Evolutionary conservation across 139 green algal genomes (phyloP), one percentile per base, ranked within the genome.

Genomic region (Asterochloris erici): DNA sequence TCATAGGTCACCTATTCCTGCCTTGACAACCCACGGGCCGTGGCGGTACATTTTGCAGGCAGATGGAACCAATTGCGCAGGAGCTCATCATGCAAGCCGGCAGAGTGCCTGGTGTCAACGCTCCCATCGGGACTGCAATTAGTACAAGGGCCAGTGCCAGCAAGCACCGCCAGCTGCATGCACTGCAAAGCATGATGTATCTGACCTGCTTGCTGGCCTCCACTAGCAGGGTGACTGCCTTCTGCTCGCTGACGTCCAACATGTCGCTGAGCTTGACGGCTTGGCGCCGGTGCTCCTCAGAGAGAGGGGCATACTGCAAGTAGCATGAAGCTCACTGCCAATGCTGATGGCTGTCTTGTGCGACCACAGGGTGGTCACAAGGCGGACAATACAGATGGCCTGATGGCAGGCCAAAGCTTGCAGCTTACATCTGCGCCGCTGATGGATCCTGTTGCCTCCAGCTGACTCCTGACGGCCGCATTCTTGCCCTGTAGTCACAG

Each of bases 131-230:
- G 66, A 26, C 66, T 71, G 19, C 66, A 24, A 11, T 16, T 1
- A 68, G 11, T 47, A 0, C 66, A 47, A 13, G 15, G 21, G 9
- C 14, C 15, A 17, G 0, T n/a, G 14, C 70, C 17, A 24, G 17
- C 66, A 71, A 26, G 66, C 66, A 21, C 21, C 17, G 10, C 1
- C 17, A 71, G 66, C 15, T 54, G 70, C 70, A 76, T 76, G 24
- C 29, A n/a, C 63, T 16, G n/a, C 38, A 24, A 10, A 71, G 66
- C 21, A 24, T 21, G 17, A 24, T 2, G 21, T 71, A 9, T 71
- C 17, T 71, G 63, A 80, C 76, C 76, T 80, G 76, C 54, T 80
- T 61, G 24, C 60, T n/a, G 38, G 76, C 76, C 21, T 15, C 61
- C 27, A 80, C 69, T 10, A 80, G 76, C 60, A 80, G 76, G 23